Evolutionary conservation across 371 early-diverging fungal species (phyloP).

Genomic region (Mucor mucedo): DNA sequence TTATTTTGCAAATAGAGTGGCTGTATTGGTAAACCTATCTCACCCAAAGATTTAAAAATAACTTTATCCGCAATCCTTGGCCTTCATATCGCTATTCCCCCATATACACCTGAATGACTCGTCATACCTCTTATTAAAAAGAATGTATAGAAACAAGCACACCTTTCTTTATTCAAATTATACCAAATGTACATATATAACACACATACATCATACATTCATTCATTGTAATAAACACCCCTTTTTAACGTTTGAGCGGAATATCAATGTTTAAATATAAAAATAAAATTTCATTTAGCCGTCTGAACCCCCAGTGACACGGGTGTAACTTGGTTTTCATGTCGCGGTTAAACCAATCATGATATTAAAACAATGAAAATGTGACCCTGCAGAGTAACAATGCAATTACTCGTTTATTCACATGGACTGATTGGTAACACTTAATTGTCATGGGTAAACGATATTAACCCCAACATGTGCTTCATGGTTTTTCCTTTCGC

Average conservation of each 20-base stretch:
- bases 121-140: neutral
- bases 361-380: too few relatives aligned
- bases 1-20: constrained; percentile 42
- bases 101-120: constrained; percentile 30
- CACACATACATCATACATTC: neutral
- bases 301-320: neutral
- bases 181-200: constrained; percentile 1
- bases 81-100: constrained; percentile 21
- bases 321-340: neutral
- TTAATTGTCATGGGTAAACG: too few relatives aligned
- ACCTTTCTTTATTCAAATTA: neutral
- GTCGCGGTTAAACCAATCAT: too few relatives aligned
- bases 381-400: too few relatives aligned
- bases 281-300: neutral
- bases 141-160: neutral
- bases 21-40: constrained; percentile 55
- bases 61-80: constrained; percentile 36
- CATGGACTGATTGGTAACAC: too few relatives aligned
- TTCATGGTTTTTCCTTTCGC: too few relatives aligned
- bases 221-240: constrained; percentile 1
- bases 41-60: constrained; percentile 35
- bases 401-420: too few relatives aligned
- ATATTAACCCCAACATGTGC: too few relatives aligned
- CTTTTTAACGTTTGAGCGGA: constrained; percentile 5
- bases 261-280: constrained; percentile 7